Evolutionary conservation across 352 stramenopile species (phyloP), one percentile per base, ranked within the genome.

Genomic region (Phytophthora litchii): DNA sequence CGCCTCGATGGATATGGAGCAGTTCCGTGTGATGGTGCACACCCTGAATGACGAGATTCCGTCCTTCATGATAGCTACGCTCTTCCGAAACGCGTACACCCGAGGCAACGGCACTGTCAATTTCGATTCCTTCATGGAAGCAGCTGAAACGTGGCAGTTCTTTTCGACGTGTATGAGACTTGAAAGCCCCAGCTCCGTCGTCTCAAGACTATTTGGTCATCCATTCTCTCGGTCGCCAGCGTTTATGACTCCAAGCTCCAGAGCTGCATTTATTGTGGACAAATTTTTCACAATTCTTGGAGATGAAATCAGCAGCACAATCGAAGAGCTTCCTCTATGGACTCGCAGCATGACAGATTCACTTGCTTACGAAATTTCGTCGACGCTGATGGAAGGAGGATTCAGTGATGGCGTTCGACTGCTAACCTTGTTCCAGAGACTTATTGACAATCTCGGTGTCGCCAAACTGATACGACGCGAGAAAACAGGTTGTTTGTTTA

Each of bases 1-100:
- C n/a, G 64, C 83, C 1, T 78, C 74, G 2, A 94, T 98, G 76
- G 91, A 98, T 59, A 94, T 96, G 71, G 86, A 94, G 45, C 91
- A 97, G 61, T 97, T 97, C 52, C 75, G 78, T 1, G 75, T 89
- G 17, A 97, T 97, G 80, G 69, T 96, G 11, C 73, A 67, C 27
- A 94, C 89, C 9, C 54, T 96, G 4, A 92, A 96, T 49, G 71
- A 89, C 45, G 81, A 93, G 36, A 83, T 88, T 4, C 80, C 86
- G 4, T 70, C 80, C 0, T 88, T 81, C 21, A 72, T 76, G 62
- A 54, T 89, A 3, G 86, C 82, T 0, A 80, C 62, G 1, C 71
- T 92, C 12, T 95, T 86, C 34, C 75, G 86, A 20, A 74, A 80
- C 11, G 67, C 86, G 0, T 94, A 89, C 29, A 76, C 72, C 8